Evolutionary conservation across 768 basidiomycete species (phyloP), one percentile per base, ranked within the genome.

Genomic region (Leccinum boreale): DNA sequence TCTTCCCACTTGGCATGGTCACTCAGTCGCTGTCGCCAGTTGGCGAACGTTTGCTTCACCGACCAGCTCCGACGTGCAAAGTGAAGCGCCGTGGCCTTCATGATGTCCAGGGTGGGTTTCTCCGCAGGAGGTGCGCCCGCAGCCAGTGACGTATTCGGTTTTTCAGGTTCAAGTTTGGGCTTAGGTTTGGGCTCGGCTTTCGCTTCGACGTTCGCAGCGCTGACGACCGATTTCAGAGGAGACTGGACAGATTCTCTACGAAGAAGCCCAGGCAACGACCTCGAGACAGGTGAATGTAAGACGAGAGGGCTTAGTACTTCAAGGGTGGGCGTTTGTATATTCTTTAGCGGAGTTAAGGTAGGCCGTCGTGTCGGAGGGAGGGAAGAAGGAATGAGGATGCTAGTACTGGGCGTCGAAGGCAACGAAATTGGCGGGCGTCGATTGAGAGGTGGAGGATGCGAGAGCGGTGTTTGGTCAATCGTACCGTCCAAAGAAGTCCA

Each of bases 1-100:
- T 87, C 85, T 5, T 78, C 65, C 80, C 84, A 89, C n/a, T 77
- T 81, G 36, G 72, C 77, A 53, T 76, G 75, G 33, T 81, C 80
- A 1, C 70, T 70, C 9, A 78, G 61, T 48, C 75, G 75, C 59
- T 78, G 69, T 62, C 76, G 66, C 86, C 86, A 87, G 36, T 58
- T 67, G 46, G 64, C 63, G 58, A 84, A 82, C 35, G 64, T 72
- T 35, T 69, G 63, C 59, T 75, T 79, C 35, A 85, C 76, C 28
- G 78, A 54, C 23, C 65, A 58, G 26, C 78, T 70, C 54, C 71
- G 75, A 48, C 73, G 75, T 21, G 67, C 70, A 65, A 85, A 85
- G 3, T 66, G 65, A 17, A 75, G 50, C 7, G 80, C 82, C 54
- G 70, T 75, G 53, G 70, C 73, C 57, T 78, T 69, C 65, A 81